Evolutionary conservation across 495 filamentous ascomycete species (phyloP).

Genomic region (Choiromyces venosus): DNA sequence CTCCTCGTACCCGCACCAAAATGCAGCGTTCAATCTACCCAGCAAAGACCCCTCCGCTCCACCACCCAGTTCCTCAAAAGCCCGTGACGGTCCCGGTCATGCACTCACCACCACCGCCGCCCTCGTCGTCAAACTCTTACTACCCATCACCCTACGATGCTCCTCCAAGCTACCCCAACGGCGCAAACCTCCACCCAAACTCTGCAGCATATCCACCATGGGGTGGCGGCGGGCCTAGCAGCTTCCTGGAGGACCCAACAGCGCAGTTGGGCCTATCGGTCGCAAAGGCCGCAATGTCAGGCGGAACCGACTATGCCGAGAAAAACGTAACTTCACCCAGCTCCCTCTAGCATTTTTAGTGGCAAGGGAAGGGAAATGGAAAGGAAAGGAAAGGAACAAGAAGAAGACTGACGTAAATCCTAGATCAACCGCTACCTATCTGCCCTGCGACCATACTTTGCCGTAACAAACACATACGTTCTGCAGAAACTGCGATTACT

Average conservation of each 20-base stretch:
- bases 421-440: conserved; percentile 90
- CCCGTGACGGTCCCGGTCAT: conserved; percentile 98
- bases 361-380: background rate
- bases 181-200: conserved; percentile 40
- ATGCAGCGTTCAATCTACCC: conserved; percentile 84
- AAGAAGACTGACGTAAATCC: conserved; percentile 1
- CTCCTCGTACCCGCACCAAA: conserved; percentile 9
- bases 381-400: background rate
- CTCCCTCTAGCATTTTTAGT: background rate
- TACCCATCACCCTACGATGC: conserved; percentile 68
- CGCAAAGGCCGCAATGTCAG: conserved; percentile 80
- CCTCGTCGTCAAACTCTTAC: conserved; percentile 59
- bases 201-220: conserved; percentile 48
- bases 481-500: conserved; percentile 79
- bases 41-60: conserved; percentile 80
- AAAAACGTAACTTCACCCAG: conserved; percentile 63
- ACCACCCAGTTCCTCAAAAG: conserved; percentile 97
- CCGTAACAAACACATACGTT: conserved; percentile 89
- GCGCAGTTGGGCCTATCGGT: conserved; percentile 94
- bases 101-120: conserved; percentile 86
- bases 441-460: conserved; percentile 94
- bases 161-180: conserved; percentile 59
- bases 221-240: conserved; percentile 54
- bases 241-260: conserved; percentile 93
- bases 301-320: conserved; percentile 87